phyloP scores from a whole-genome alignment of 371 early-diverging fungal species.

The Syncephalastrum sp. region DNA sequence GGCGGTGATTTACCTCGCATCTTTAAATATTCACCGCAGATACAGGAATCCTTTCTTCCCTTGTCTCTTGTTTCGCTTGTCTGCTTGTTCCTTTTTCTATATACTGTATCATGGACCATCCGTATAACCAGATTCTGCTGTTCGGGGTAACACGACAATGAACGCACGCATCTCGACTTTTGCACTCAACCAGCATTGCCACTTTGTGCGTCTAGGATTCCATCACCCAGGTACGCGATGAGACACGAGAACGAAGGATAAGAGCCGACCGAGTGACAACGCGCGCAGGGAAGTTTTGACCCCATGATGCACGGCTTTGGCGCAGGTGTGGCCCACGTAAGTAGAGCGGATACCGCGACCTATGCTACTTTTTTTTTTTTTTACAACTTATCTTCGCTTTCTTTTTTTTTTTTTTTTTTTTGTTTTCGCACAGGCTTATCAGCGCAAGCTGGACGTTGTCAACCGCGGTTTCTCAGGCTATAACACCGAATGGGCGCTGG shows the following conservation, averaged over 20 bases:
- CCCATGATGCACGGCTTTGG: slow-evolving; percentile 66
- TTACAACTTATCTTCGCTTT: not conserved
- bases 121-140: slow-evolving; percentile 22
- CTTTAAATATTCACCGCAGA: no score
- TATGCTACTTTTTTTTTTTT: not conserved
- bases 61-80: not conserved
- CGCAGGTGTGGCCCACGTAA: slow-evolving; percentile 60
- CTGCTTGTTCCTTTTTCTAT: not conserved
- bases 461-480: slow-evolving; percentile 84
- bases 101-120: slow-evolving; percentile 17
- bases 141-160: slow-evolving; percentile 15
- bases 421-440: slow-evolving; percentile 47
- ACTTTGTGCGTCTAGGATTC: slow-evolving; percentile 63
- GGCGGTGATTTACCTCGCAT: no score
- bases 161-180: no score
- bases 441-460: slow-evolving; percentile 73
- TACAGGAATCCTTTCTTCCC: not conserved
- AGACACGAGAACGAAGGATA: not conserved
- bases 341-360: not conserved
- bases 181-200: no score
- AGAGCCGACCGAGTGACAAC: not conserved
- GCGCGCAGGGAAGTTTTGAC: slow-evolving; percentile 59
- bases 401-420: not conserved
- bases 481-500: slow-evolving; percentile 69
- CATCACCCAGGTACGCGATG: slow-evolving; percentile 61